A percentile compares a stretch with the other conserved stretches of the same genome.
phyloP scores from a whole-genome alignment of 306 rosid genomes.

The Acacia acuminata region DNA sequence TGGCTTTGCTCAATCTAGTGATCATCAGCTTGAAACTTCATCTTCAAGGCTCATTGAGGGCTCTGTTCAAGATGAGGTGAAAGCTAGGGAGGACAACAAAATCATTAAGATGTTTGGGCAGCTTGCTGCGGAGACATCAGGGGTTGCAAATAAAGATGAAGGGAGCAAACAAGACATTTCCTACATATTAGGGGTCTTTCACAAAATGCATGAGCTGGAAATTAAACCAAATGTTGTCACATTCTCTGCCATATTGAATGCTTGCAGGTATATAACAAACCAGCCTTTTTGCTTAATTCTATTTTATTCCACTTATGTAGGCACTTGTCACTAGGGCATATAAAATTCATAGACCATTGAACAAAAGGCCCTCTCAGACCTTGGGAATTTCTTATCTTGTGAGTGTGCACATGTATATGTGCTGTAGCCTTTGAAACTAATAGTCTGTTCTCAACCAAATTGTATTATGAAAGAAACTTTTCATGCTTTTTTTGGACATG shows the following conservation, averaged over 20 bases:
- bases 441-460: neutral
- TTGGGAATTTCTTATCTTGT: neutral
- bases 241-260: slow-evolving; percentile 88
- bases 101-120: slow-evolving; percentile 47
- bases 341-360: neutral
- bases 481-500: neutral
- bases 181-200: slow-evolving; percentile 55
- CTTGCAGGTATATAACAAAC: slow-evolving; percentile 73
- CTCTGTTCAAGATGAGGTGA: slow-evolving; percentile 19
- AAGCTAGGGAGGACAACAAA: slow-evolving; percentile 18
- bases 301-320: neutral
- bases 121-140: slow-evolving; percentile 65
- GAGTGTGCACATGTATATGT: neutral
- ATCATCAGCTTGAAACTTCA: slow-evolving; percentile 13
- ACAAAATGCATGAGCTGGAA: slow-evolving; percentile 59
- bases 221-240: slow-evolving; percentile 55
- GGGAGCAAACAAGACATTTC: slow-evolving; percentile 30
- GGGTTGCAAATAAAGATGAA: slow-evolving; percentile 42
- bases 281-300: neutral
- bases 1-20: slow-evolving; percentile 25
- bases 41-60: slow-evolving; percentile 26
- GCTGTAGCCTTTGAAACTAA: neutral
- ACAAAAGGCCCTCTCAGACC: neutral
- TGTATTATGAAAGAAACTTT: neutral
- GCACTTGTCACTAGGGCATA: neutral